Conservation (phyloP, 768 basidiomycete genomes). For the Mycena polygramma region DNA sequence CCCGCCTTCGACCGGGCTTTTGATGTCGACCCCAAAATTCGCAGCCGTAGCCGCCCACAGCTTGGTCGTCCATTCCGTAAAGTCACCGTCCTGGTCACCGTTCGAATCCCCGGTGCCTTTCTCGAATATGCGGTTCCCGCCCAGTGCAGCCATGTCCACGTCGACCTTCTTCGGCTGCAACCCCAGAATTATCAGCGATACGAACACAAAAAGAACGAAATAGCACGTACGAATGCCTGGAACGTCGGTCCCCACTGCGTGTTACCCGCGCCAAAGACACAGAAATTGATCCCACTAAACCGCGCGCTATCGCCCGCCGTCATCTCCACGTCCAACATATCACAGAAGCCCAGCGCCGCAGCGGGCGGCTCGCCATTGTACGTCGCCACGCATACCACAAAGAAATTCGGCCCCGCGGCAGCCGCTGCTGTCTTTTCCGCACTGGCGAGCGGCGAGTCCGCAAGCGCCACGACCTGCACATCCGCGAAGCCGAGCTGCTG, state of each 20-base stretch:
- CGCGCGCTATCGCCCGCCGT: constrained; percentile 21
- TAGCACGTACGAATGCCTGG: constrained; percentile 33
- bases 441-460: constrained; percentile 30
- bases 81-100: constrained; percentile 33
- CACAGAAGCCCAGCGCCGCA: constrained; percentile 27
- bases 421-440: constrained; percentile 7
- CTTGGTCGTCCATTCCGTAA: constrained; percentile 29
- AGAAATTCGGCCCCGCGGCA: constrained; percentile 28
- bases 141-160: constrained; percentile 29
- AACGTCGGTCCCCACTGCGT: constrained; percentile 36
- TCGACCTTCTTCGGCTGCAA: constrained; percentile 36
- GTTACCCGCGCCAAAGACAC: constrained; percentile 35
- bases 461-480: constrained; percentile 24
- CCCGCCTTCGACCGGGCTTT: neutral
- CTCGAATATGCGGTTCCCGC: constrained; percentile 35
- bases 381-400: constrained; percentile 33
- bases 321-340: constrained; percentile 30
- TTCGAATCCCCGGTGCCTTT: constrained; percentile 35
- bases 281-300: constrained; percentile 32
- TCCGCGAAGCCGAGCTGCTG: constrained; percentile 31
- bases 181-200: neutral
- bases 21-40: constrained; percentile 31
- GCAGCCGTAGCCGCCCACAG: constrained; percentile 35
- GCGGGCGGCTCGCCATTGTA: constrained; percentile 37
- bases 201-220: neutral